Evolutionary conservation across 2,329 filamentous ascomycete genomes (phyloP).

Genomic region (Neospermospora avenae): DNA sequence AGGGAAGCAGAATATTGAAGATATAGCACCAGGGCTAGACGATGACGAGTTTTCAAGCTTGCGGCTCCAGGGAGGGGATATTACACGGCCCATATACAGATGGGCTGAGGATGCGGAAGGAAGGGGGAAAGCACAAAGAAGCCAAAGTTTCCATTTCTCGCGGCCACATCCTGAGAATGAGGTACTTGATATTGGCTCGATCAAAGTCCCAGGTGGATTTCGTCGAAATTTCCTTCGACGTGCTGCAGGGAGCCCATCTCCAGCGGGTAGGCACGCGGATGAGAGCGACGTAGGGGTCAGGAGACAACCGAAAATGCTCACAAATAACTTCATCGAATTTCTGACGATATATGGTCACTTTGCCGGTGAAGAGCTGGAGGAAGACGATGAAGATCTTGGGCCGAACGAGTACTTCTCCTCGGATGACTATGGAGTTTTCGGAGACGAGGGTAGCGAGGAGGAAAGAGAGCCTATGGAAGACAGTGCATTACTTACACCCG

Average conservation of each 20-base stretch:
- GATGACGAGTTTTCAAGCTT: constrained; percentile 91
- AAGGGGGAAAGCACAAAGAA: constrained; percentile 63
- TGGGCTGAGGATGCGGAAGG: constrained; percentile 88
- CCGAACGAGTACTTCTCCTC: constrained; percentile 92
- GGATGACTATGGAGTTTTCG: constrained; percentile 52
- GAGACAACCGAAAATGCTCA: constrained; percentile 65
- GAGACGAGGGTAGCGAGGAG: constrained; percentile 56
- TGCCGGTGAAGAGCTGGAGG: constrained; percentile 92
- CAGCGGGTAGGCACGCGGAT: constrained; percentile 36
- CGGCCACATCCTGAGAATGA: constrained; percentile 78
- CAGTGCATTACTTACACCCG: constrained; percentile 77
- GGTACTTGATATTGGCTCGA: constrained; percentile 79
- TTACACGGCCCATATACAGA: constrained; percentile 91
- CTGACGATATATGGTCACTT: constrained; percentile 95
- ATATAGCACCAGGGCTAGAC: constrained; percentile 41
- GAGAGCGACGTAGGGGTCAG: constrained; percentile 38
- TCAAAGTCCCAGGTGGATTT: constrained; percentile 92
- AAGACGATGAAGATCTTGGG: constrained; percentile 85
- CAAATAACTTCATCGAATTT: constrained; percentile 94
- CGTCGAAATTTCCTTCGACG: constrained; percentile 84
- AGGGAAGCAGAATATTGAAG: constrained; percentile 33
- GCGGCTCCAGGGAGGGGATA: constrained; percentile 87
- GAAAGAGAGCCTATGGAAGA: constrained; percentile 82
- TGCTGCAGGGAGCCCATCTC: constrained; percentile 61
- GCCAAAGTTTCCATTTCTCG: constrained; percentile 80